Conservation (phyloP, 108 stramenopile species). For the Pseudonitzschia pungens region DNA sequence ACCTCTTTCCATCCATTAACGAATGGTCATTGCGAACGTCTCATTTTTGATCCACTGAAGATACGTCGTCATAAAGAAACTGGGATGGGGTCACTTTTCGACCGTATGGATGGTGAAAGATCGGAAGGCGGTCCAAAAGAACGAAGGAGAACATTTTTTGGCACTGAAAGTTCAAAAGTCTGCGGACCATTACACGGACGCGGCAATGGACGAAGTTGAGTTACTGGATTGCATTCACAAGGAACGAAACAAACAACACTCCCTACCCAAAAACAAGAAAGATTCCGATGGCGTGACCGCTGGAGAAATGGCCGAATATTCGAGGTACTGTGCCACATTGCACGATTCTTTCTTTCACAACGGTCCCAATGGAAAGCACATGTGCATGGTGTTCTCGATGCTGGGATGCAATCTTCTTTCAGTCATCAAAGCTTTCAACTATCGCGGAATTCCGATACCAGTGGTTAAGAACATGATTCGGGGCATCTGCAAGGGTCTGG, state of each 20-base stretch:
- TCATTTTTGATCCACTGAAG: conserved; percentile 31
- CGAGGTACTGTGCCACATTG: conserved; percentile 82
- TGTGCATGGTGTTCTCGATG: conserved; percentile 98
- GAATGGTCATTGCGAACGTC: neutral
- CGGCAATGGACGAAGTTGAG: conserved; percentile 97
- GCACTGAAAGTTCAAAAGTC: conserved; percentile 98
- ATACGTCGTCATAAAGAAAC: conserved; percentile 94
- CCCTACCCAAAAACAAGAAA: conserved; percentile 14
- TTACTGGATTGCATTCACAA: conserved; percentile 83
- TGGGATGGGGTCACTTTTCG: conserved; percentile 99
- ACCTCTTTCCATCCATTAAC: conserved; percentile 5
- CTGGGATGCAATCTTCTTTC: conserved; percentile 94
- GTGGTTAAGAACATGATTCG: conserved; percentile 89
- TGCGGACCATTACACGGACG: conserved; percentile 96
- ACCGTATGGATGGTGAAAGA: conserved; percentile 96
- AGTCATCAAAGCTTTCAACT: conserved; percentile 94
- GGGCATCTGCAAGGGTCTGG: conserved; percentile 90
- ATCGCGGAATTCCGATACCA: conserved; percentile 92
- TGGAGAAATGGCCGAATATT: conserved; percentile 61
- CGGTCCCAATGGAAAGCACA: conserved; percentile 95
- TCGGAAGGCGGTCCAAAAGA: conserved; percentile 44
- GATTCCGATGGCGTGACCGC: conserved; percentile 57
- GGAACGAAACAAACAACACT: conserved; percentile 64
- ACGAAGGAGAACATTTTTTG: conserved; percentile 51
- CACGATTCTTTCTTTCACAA: conserved; percentile 94